Evolutionary conservation across 148 eudicot genomes (phyloP).

Genomic region (Vaccinium vitisidaea): DNA sequence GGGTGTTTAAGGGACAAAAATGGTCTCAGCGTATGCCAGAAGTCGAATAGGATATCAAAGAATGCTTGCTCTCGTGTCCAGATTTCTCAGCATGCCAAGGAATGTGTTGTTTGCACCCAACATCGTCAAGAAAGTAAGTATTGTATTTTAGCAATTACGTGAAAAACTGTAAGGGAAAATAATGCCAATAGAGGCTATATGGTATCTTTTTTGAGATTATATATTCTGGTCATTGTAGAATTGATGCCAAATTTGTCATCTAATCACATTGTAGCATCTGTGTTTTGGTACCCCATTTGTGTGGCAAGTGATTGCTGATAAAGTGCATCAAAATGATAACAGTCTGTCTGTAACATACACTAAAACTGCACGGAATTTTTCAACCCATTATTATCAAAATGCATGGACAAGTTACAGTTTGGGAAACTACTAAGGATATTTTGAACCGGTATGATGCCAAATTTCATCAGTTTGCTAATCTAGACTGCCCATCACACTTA

Average conservation of each 20-base stretch:
- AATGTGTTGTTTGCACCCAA: constrained; percentile 27
- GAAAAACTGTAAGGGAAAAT: background rate
- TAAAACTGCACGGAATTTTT: background rate
- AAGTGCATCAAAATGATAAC: background rate
- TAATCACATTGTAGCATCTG: background rate
- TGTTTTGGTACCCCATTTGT: background rate
- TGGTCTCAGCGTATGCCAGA: constrained; percentile 67
- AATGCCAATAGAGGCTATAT: background rate
- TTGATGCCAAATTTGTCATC: background rate
- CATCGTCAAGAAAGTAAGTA: constrained; percentile 55
- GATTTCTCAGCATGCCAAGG: constrained; percentile 43
- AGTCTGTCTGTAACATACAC: background rate
- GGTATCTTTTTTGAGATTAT: background rate
- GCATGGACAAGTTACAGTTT: background rate
- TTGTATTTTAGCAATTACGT: background rate
- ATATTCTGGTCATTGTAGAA: background rate
- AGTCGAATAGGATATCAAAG: constrained; percentile 70
- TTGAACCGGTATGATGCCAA: background rate
- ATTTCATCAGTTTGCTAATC: background rate
- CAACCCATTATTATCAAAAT: background rate
- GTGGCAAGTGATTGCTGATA: background rate
- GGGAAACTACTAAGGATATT: background rate
- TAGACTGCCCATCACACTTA: background rate
- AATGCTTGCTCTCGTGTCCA: constrained; percentile 49
- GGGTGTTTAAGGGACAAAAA: constrained; percentile 67